A percentile compares a stretch with the other conserved stretches of the same genome.
Evolutionary conservation across 2,329 filamentous ascomycete genomes (phyloP).

Genomic region (Alternaria gansuensis): DNA sequence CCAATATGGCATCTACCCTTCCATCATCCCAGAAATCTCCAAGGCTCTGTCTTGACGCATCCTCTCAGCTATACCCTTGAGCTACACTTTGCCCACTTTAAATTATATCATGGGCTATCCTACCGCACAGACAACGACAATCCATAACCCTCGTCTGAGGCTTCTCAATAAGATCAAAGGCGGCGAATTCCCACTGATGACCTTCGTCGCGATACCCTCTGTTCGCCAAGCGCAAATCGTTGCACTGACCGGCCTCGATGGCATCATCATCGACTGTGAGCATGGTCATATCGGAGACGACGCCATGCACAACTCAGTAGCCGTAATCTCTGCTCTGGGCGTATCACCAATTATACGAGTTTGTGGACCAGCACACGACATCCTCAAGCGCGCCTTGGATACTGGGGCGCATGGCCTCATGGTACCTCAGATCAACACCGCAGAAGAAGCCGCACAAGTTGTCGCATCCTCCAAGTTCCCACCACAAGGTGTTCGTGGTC

Average conservation of each 20-base stretch:
- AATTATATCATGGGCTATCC: constrained; percentile 6
- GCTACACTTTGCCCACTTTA: not conserved
- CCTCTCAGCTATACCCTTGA: not conserved
- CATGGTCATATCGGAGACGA: constrained; percentile 65
- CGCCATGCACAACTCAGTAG: constrained; percentile 67
- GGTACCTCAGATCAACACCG: constrained; percentile 64
- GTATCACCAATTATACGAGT: constrained; percentile 60
- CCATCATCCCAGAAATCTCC: not conserved
- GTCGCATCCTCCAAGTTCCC: constrained; percentile 66
- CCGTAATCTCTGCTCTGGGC: constrained; percentile 64
- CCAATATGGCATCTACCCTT: not conserved
- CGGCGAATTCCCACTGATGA: constrained; percentile 57
- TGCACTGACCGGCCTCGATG: constrained; percentile 70
- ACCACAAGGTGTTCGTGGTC: constrained; percentile 63
- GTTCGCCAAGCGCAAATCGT: constrained; percentile 63
- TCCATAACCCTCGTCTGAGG: constrained; percentile 55
- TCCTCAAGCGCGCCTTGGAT: constrained; percentile 66
- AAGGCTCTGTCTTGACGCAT: not conserved
- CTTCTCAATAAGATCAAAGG: constrained; percentile 57
- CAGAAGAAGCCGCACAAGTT: constrained; percentile 55
- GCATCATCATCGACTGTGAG: constrained; percentile 70
- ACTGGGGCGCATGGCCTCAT: constrained; percentile 67
- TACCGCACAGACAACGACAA: constrained; percentile 26
- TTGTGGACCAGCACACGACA: constrained; percentile 56
- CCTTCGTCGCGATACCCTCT: constrained; percentile 61